Percentiles rank a stretch among this genome's conserved stretches.
Evolutionary conservation across 1,284 basidiomycete species (phyloP).

Genomic region (Psilocybe mexicana): DNA sequence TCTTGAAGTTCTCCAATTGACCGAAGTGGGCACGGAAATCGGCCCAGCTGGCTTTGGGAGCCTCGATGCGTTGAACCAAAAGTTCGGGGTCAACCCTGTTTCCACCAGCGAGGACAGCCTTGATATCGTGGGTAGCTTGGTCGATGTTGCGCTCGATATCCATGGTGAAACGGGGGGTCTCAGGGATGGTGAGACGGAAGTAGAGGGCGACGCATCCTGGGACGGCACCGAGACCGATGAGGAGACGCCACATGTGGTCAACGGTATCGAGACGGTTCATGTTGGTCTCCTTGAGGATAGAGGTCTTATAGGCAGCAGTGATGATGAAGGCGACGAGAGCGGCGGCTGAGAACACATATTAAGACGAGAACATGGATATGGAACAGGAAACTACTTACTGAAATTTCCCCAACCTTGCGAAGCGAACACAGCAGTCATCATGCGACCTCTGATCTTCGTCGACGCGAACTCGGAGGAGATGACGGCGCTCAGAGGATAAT

Average conservation of each 20-base stretch:
- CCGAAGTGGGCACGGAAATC: constrained; percentile 69
- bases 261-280: constrained; percentile 43
- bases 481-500: constrained; percentile 66
- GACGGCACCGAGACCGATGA: constrained; percentile 72
- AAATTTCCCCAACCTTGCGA: constrained; percentile 74
- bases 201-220: constrained; percentile 70
- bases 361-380: constrained; percentile 7
- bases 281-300: constrained; percentile 52
- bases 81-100: constrained; percentile 57
- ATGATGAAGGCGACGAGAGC: constrained; percentile 71
- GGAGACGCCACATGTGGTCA: constrained; percentile 68
- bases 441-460: constrained; percentile 67
- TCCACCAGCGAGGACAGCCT: constrained; percentile 61
- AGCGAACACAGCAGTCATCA: constrained; percentile 75
- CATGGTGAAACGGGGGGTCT: constrained; percentile 87
- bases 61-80: constrained; percentile 55
- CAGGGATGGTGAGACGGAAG: constrained; percentile 78
- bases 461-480: constrained; percentile 80
- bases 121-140: constrained; percentile 69
- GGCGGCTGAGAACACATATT: constrained; percentile 43
- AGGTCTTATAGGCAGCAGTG: constrained; percentile 66
- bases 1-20: constrained; percentile 64
- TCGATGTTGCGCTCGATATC: constrained; percentile 84
- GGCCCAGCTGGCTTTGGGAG: constrained; percentile 61
- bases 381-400: constrained; percentile 33